These are phyloP conservation scores for Neopestalotiopsis sp. DNA, from an alignment of 2,329 filamentous ascomycete species.

Conservation along the genomic window DNA sequence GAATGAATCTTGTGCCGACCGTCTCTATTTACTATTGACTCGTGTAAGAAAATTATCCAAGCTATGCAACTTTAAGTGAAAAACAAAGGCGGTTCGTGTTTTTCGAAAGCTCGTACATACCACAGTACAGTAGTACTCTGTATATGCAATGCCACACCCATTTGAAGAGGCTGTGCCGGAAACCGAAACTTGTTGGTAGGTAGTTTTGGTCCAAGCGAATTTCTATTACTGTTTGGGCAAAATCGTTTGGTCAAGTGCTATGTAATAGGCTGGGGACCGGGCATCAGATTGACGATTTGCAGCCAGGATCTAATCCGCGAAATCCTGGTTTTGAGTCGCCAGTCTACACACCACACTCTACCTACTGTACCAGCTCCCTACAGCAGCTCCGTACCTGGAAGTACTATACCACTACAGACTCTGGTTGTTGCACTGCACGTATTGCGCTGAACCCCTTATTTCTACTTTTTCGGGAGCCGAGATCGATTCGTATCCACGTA, in stretches of 20 bases:
- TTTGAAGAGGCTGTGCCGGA: not conserved
- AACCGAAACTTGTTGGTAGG: not conserved
- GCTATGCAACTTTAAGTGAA: not conserved
- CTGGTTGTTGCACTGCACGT: too few relatives aligned
- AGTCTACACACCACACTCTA: not conserved
- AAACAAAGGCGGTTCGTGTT: not conserved
- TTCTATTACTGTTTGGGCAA: not conserved
- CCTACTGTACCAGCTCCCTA: too few relatives aligned
- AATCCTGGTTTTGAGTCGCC: not conserved
- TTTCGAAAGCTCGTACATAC: not conserved
- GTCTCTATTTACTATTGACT: not conserved
- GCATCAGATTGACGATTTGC: constrained; percentile 1
- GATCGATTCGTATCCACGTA: too few relatives aligned
- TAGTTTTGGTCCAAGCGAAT: not conserved
- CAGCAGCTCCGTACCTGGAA: too few relatives aligned
- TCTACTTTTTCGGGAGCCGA: too few relatives aligned
- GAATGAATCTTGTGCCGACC: not conserved
- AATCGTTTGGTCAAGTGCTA: not conserved
- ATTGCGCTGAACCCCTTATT: not conserved
- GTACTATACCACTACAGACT: too few relatives aligned
- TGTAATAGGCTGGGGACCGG: not conserved
- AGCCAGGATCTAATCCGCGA: not conserved
- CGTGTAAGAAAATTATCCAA: not conserved
- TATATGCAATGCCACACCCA: not conserved
- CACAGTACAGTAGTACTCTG: too few relatives aligned